These are phyloP conservation scores for Solanum virginianum DNA, from an alignment of 257 asterid genomes.

Conservation along the genomic window DNA sequence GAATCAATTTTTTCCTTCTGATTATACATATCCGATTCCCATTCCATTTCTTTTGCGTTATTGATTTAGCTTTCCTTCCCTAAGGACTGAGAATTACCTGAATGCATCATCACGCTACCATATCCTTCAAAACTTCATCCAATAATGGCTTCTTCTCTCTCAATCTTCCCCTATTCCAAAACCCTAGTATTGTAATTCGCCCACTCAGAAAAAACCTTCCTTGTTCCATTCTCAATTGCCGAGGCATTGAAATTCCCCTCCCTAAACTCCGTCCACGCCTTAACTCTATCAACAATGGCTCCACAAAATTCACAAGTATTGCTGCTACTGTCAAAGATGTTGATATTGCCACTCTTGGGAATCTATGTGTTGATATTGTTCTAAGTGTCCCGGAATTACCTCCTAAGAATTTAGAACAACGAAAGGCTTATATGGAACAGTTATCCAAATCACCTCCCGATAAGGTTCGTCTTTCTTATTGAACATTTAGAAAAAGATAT, in stretches of 20 bases:
- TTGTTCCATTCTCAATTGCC: conserved; percentile 26
- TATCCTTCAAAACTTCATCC: conserved; percentile 19
- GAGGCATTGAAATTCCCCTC: conserved; percentile 30
- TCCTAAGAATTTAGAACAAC: conserved; percentile 50
- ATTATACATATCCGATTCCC: background rate
- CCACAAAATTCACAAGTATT: conserved; percentile 30
- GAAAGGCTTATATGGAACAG: conserved; percentile 63
- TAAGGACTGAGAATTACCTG: conserved; percentile 2
- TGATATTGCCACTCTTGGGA: conserved; percentile 84
- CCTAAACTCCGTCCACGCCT: conserved; percentile 18
- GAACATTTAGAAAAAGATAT: background rate
- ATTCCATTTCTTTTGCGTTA: background rate
- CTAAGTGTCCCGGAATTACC: conserved; percentile 79
- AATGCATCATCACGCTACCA: conserved; percentile 58
- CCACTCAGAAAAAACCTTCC: background rate
- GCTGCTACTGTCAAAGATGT: conserved; percentile 39
- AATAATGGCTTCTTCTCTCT: conserved; percentile 33
- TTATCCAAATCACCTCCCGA: conserved; percentile 75
- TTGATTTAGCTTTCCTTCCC: background rate
- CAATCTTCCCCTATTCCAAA: conserved; percentile 15
- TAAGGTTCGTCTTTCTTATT: conserved; percentile 33
- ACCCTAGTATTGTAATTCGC: conserved; percentile 29
- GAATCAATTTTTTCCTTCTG: background rate
- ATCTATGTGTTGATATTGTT: conserved; percentile 85
- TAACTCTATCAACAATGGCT: conserved; percentile 14